These are phyloP conservation scores for Limnanthes douglasii DNA, from an alignment of 345 rosid genomes.

Conservation along the genomic window DNA sequence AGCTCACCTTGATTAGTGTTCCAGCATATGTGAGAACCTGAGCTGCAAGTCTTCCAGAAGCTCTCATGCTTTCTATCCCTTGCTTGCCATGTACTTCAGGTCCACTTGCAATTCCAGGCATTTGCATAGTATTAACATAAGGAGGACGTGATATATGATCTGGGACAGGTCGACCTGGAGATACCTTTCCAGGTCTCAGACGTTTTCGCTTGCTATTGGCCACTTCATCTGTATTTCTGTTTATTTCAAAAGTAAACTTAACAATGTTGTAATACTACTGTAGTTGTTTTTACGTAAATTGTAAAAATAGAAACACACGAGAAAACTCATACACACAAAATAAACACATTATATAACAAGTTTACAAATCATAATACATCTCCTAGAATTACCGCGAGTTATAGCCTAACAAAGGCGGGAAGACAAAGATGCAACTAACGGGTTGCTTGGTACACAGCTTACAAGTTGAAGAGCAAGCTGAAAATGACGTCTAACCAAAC, in stretches of 20 bases:
- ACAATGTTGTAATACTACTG: too few relatives aligned
- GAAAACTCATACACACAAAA: too few relatives aligned
- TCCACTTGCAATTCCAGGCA: slow-evolving; percentile 60
- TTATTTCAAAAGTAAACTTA: slow-evolving; percentile 9
- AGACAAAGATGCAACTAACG: too few relatives aligned
- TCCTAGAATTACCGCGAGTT: too few relatives aligned
- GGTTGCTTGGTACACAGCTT: too few relatives aligned
- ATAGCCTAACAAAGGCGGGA: too few relatives aligned
- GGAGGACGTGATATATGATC: slow-evolving; percentile 48
- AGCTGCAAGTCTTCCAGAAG: slow-evolving; percentile 87
- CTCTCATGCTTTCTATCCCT: slow-evolving; percentile 78
- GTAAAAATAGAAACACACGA: too few relatives aligned
- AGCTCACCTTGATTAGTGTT: slow-evolving; percentile 64
- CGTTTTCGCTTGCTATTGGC: slow-evolving; percentile 30
- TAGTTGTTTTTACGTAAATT: too few relatives aligned
- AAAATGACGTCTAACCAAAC: too few relatives aligned
- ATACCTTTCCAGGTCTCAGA: slow-evolving; percentile 52
- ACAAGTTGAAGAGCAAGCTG: too few relatives aligned
- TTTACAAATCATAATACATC: too few relatives aligned
- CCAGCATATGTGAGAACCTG: slow-evolving; percentile 71
- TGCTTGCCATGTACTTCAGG: slow-evolving; percentile 61
- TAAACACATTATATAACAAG: too few relatives aligned
- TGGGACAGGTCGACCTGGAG: slow-evolving; percentile 69
- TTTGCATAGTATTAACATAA: slow-evolving; percentile 36
- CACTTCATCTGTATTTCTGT: slow-evolving; percentile 35